Evolutionary conservation across 129 eudicot species (phyloP).

Genomic region (Lactuca sativa): DNA sequence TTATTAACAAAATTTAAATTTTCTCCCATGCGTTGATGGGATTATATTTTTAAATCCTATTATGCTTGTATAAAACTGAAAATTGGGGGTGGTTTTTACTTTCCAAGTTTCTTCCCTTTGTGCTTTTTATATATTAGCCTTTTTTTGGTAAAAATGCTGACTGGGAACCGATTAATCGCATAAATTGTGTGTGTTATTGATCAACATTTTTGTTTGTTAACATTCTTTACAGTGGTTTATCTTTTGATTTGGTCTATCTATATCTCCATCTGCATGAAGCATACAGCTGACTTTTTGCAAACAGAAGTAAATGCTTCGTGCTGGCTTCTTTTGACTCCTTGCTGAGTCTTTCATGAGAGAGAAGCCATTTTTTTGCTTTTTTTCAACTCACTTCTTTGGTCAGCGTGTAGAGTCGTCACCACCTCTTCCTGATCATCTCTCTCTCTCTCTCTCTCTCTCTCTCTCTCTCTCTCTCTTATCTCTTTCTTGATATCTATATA

Average conservation of each 20-base stretch:
- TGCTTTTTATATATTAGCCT: no score
- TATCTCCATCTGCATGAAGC: conserved; percentile 35
- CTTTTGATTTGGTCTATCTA: conserved; percentile 20
- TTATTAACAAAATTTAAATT: no score
- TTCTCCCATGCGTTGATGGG: no score
- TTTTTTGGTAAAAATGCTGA: no score
- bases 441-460: not conserved
- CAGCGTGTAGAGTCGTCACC: conserved; percentile 38
- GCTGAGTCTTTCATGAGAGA: conserved; percentile 34
- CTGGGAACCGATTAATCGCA: not conserved
- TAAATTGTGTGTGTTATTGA: not conserved
- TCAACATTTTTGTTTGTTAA: not conserved
- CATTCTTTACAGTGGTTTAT: not conserved
- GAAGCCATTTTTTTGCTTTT: conserved; percentile 25
- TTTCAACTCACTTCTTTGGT: conserved; percentile 34
- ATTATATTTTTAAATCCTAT: no score
- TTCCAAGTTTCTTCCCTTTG: no score
- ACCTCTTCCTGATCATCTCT: conserved; percentile 11
- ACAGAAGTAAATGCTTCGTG: conserved; percentile 44
- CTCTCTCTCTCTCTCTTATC: conserved; percentile 23
- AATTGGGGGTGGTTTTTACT: no score
- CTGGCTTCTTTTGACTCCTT: conserved; percentile 51
- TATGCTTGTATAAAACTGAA: no score
- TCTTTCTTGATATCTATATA: conserved; percentile 35
- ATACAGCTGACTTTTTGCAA: conserved; percentile 45